Evolutionary conservation across 1,284 basidiomycete species (phyloP), one percentile per base, ranked within the genome.

Genomic region (Phellinidium pouzarii): DNA sequence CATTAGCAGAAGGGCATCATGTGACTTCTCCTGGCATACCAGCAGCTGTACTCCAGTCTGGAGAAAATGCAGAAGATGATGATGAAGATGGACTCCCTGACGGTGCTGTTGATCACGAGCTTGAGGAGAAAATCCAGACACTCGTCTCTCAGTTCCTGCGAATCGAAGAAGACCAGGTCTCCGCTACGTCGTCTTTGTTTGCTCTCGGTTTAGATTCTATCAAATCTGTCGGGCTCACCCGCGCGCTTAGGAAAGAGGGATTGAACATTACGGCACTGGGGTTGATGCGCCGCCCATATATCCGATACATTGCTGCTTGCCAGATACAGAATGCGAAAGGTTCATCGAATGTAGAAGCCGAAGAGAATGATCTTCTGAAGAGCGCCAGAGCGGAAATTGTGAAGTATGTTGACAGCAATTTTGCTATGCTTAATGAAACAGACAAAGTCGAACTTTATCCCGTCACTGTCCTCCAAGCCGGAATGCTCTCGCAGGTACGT

Each of bases 181-280:
- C 55, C 12, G 60, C 61, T 1, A 62, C 62, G 5, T 65, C 67
- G 8, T 75, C 75, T 5, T 66, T 77, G 22, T 62, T 77, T 8
- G 68, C 73, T 7, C 62, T 78, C 41, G 75, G 75, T 8, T 59
- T 78, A 26, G 76, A 77, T 54, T 78, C 75, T 5, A 73, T 77
- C 55, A 72, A 69, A 56, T 69, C 75, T 1, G 70, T 77, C 5
- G 72, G 72, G 3, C 62, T 77, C 22, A 67, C 71, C 42, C 68
- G 65, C 36, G 44, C 53, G 17, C 59, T 75, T n/a, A 59, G 61
- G n/a, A 60, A 62, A 48, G 60, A 64, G 40, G 71, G 68, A 1
- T 60, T 68, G 34, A 52, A 56, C 2, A 47, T 71, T 14, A 64
- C 65, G 27, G 68, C 71, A 5, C 56, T 62, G 22, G 68, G 73